Evolutionary conservation across 768 basidiomycete genomes (phyloP), one percentile per base, ranked within the genome.

Genomic region (Boletus subcaerulescens): DNA sequence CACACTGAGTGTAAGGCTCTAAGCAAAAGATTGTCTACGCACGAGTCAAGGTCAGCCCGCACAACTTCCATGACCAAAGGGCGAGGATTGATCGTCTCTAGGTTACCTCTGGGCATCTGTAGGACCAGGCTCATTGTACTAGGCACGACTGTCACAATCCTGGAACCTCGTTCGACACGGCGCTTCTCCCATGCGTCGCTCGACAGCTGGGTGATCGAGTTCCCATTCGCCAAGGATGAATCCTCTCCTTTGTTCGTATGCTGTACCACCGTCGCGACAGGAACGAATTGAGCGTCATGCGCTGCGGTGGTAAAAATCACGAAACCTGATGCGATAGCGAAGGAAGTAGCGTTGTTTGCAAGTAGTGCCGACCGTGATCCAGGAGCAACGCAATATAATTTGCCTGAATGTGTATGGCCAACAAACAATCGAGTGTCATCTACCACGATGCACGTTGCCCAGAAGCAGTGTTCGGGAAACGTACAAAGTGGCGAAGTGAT

Each of bases 51-150:
- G 65, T 95, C 89, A 49, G 81, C 76, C 48, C 82, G 80, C 2
- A 98, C 86, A 6, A 92, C 86, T 52, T 86, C 81, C 77, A 97
- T 84, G 17, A 98, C 94, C 62, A 99, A 71, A 13, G 95, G 90
- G 41, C 97, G 78, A 4, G 97, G 97, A 63, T 89, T 92, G 50
- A 99, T 86, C 1, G 93, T 98, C 74, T 99, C 97, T 56, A 99
- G 66, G 71, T 98, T 98, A 1, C 97, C 97, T 60, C 97, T 76
- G 0, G 96, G 97, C 96, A 98, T 98, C 72, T 99, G 97, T 11
- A 99, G 74, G 0, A 98, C 90, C 33, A 99, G 71, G 61, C 81
- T 86, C 91, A 95, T 98, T 9, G 84, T 74, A 55, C 87, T 93
- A 1, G 94, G 88, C 1, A 97, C 87, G 13, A 87, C 89, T 0